Evolutionary conservation across 768 basidiomycete genomes (phyloP).

Genomic region (Serendipita sp.): DNA sequence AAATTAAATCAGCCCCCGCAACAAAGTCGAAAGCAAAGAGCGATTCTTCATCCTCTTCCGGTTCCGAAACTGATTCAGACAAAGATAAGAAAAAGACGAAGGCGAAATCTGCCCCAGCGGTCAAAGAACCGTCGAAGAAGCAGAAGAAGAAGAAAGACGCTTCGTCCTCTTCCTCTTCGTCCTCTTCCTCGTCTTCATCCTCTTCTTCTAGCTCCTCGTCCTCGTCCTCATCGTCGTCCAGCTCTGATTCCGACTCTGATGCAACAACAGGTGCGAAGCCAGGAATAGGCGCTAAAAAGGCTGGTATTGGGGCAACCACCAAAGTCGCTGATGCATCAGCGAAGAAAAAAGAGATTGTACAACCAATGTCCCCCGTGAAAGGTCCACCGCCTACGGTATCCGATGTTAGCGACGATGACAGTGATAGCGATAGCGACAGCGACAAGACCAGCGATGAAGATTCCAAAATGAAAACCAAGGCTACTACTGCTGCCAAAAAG

Average conservation of each 20-base stretch:
- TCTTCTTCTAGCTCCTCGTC: slow-evolving; percentile 13
- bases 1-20: slow-evolving; percentile 14
- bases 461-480: slow-evolving; percentile 18
- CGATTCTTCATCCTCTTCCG: slow-evolving; percentile 10
- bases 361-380: slow-evolving; percentile 10
- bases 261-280: slow-evolving; percentile 10
- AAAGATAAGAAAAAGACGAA: slow-evolving; percentile 17
- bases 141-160: too few relatives aligned
- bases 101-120: too few relatives aligned
- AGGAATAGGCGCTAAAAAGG: background rate
- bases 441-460: slow-evolving; percentile 42
- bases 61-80: slow-evolving; percentile 16
- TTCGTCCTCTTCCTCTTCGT: background rate
- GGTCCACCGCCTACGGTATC: slow-evolving; percentile 10
- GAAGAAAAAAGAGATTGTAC: slow-evolving; percentile 12
- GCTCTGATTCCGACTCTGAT: slow-evolving; percentile 12
- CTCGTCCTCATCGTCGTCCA: slow-evolving; percentile 15
- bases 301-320: slow-evolving; percentile 7
- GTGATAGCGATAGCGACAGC: slow-evolving; percentile 25
- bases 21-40: slow-evolving; percentile 1
- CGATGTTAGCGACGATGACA: slow-evolving; percentile 17
- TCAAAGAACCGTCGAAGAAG: too few relatives aligned
- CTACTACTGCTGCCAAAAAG: slow-evolving; percentile 18
- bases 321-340: slow-evolving; percentile 7
- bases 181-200: slow-evolving; percentile 9